Base-by-base conservation (phyloP, 2,329 filamentous ascomycete genomes). In the Cytospora piceae region DNA sequence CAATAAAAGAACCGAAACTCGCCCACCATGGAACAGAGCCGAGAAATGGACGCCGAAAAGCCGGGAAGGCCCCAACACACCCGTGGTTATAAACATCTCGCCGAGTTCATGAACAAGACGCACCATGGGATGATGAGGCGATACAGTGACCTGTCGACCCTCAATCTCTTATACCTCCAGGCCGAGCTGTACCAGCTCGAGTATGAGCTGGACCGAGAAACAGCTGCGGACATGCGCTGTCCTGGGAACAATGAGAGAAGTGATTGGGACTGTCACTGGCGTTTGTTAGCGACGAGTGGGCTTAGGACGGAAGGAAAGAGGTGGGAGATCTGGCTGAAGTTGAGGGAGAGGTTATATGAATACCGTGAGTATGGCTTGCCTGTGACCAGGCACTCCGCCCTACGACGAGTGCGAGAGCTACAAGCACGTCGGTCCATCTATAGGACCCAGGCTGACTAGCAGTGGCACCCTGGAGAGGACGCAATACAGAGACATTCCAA, bases 201-300 rank as follows among this genome's bases (percentile, higher is more conserved):
- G 29, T 17, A 37, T 14, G 57, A 67, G 15, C 55, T 63, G 34
- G 65, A 67, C 14, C 24, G 15, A 12, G 57, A 61, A 32, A 49
- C 51, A 14, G 52, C 61, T 1, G 53, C 42, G 2, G 61, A 67
- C 22, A 53, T 46, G n/a, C 17, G 24, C 27, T 51, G 17, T 22
- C 31, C 27, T n/a, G 52, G 17, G 11, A 9, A 20, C 17, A 22
- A 34, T 14, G 61, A 64, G 53, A 61, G 65, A 22, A 52, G 39
- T 15, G n/a, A 52, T 39, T 67, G 65, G 65, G 52, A 67, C 39
- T 67, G 24, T 37, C 61, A 67, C 57, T 67, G 65, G 65, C 24
- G 39, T 2, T 37, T 59, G 11, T 31, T 67, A 11, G 65, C 65
- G 15, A 64, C 57, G 4, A 60, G 61, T 9, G 52, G 29, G 20